Conservation (phyloP, 371 early-diverging fungal species). For the Saksenaea oblongispora region DNA sequence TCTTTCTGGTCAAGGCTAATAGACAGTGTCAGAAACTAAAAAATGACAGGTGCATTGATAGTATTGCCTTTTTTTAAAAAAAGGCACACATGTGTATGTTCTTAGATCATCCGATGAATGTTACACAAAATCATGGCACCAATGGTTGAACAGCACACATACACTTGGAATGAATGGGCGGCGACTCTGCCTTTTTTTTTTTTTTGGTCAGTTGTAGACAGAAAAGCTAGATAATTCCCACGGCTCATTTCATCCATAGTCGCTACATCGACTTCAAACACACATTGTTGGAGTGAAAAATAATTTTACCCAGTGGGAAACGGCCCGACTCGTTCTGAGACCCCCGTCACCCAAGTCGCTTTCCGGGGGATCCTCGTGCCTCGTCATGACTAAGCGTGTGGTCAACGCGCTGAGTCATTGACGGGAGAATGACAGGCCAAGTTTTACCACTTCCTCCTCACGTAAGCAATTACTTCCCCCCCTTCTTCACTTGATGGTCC, state of each 20-base stretch:
- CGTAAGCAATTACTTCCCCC: background rate
- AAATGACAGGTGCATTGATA: background rate
- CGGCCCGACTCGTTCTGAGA: background rate
- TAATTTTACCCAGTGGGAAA: background rate
- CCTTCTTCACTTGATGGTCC: too few relatives aligned
- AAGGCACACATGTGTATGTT: background rate
- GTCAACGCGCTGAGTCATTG: background rate
- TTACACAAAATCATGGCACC: background rate
- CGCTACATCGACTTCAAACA: too few relatives aligned
- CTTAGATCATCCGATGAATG: constrained; percentile 2
- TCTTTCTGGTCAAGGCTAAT: too few relatives aligned
- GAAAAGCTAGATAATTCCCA: background rate
- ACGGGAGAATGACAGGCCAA: background rate
- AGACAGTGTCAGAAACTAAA: background rate
- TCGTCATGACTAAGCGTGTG: background rate
- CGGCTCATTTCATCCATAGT: background rate
- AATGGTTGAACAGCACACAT: background rate
- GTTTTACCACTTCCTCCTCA: too few relatives aligned
- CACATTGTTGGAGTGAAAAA: background rate
- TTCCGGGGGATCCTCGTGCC: background rate
- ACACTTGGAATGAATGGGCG: background rate
- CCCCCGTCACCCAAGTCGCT: background rate
- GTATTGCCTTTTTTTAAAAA: background rate
- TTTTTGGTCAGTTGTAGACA: background rate
- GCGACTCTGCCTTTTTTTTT: background rate